Evolutionary conservation across 2,329 filamentous ascomycete genomes (phyloP), one percentile per base, ranked within the genome.

Genomic region (Hymenoscyphus occultus): DNA sequence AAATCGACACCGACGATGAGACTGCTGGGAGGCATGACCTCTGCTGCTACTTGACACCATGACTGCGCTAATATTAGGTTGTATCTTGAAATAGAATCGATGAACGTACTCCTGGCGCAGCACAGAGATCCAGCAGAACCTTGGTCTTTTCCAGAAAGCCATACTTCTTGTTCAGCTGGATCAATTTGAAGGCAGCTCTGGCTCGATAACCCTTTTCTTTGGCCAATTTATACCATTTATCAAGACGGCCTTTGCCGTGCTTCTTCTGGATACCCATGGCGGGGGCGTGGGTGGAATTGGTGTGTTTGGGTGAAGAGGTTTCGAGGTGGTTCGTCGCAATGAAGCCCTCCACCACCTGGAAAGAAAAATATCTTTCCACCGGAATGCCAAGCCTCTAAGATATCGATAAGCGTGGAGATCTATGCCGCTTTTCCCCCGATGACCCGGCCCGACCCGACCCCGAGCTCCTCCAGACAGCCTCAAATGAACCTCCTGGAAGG

Each of bases 151-250:
- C 93, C 72, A 99, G 83, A 79, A 99, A 99, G 71, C 92, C 91
- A 90, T 96, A 99, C 78, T 97, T 98, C 81, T 98, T 97, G 82
- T 99, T 99, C 74, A 99, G 82, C 78, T 99, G 94, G 72, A 99
- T 94, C 73, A 99, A 81, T 81, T 99, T 99, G 85, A 98, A 98
- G 64, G 95, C 93, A 72, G 95, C 93, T 84, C 95, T 87, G 68
- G 95, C 94, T 74, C 95, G 86, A 77, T 97, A 99, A 68, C 95
- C 95, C 62, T 97, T 98, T 78, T 99, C 95, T 80, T 99, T 99
- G 68, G 95, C 95, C 74, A 98, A 88, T 77, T 93, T 94, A 81
- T 98, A 99, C 92, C 93, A 98, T 80, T 98, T 97, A 80, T 99
- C 95, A 75, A 97, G 84, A 86, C 94, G 93, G 79, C 94, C 94